Evolutionary conservation across 140 eudicot genomes (phyloP).

Genomic region (Oenanthe javanica): DNA sequence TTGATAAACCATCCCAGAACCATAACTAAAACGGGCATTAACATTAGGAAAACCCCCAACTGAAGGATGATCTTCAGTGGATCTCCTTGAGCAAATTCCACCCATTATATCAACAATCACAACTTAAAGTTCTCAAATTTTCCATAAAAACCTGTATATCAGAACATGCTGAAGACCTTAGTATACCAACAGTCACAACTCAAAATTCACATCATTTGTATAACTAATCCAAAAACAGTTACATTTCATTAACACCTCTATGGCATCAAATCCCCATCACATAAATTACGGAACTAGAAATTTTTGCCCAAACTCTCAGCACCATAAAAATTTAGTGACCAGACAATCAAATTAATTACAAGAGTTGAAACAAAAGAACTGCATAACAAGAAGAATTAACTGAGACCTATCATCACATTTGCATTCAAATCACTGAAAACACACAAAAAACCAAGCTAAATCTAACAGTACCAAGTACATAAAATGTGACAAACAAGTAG

Average conservation of each 20-base stretch:
- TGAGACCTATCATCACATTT: not conserved
- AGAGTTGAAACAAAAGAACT: not conserved
- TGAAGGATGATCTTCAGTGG: constrained; percentile 52
- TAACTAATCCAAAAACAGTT: not conserved
- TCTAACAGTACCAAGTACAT: not conserved
- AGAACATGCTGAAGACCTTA: not conserved
- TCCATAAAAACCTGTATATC: constrained; percentile 20
- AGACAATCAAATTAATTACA: not conserved
- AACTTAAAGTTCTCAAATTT: constrained; percentile 6
- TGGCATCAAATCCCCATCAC: not conserved
- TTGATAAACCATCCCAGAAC: constrained; percentile 46
- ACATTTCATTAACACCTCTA: not conserved
- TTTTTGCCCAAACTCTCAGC: not conserved
- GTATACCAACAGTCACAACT: not conserved
- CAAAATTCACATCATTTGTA: not conserved
- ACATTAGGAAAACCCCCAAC: constrained; percentile 41
- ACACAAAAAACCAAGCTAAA: not conserved
- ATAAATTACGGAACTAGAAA: not conserved
- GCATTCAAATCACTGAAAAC: not conserved
- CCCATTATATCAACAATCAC: constrained; percentile 45
- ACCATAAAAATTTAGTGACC: not conserved
- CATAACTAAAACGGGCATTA: constrained; percentile 48
- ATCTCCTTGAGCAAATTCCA: constrained; percentile 87
- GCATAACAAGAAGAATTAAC: not conserved
- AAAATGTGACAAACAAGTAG: not conserved